Evolutionary conservation across 441 rosid species (phyloP).

Genomic region (Populus hybrid): DNA sequence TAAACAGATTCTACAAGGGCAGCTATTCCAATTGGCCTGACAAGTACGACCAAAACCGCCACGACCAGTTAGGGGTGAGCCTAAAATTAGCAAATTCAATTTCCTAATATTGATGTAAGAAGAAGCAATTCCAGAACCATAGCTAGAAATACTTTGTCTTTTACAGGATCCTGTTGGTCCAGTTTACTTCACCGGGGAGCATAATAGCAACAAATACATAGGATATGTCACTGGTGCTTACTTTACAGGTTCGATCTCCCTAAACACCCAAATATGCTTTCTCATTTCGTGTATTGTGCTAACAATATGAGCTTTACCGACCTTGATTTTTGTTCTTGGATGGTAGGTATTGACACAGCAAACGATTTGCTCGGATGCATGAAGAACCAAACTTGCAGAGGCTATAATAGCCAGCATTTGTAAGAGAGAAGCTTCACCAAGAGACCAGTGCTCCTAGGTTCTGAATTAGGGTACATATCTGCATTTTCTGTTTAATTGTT

Average conservation of each 20-base stretch:
- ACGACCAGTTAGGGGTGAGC: constrained; percentile 29
- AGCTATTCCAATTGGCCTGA: constrained; percentile 31
- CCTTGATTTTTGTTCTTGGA: background rate
- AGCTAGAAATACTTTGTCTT: background rate
- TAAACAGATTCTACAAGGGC: constrained; percentile 32
- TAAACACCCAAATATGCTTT: background rate
- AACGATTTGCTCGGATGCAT: constrained; percentile 21
- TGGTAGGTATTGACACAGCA: constrained; percentile 26
- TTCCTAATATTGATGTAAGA: background rate
- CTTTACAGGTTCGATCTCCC: constrained; percentile 22
- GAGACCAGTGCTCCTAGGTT: too few relatives aligned
- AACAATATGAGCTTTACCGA: background rate
- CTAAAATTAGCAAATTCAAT: background rate
- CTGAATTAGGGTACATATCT: background rate
- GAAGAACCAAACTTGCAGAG: constrained; percentile 7
- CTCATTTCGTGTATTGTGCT: background rate
- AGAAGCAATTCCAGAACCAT: background rate
- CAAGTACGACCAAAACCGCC: constrained; percentile 9
- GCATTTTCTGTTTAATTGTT: background rate
- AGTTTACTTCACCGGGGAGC: constrained; percentile 41
- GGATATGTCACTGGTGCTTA: constrained; percentile 36
- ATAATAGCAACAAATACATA: constrained; percentile 22
- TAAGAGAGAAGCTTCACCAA: background rate
- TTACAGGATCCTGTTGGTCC: constrained; percentile 32
- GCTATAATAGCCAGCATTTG: background rate